Evolutionary conservation across 192 early-diverging fungal species (phyloP).

Genomic region (Coemansia sp.): DNA sequence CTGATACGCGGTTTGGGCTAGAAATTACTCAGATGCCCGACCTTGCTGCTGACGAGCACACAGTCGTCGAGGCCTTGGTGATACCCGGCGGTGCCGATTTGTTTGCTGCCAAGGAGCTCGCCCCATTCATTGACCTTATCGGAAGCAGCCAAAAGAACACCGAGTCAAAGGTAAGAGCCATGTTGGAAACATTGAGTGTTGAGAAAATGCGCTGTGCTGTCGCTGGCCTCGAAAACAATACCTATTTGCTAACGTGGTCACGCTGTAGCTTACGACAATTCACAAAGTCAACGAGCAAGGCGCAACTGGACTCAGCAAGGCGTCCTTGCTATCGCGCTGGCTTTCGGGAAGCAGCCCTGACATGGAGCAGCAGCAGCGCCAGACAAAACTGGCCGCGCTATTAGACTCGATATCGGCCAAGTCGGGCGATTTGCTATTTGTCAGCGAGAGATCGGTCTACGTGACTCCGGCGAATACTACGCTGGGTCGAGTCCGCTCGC

Average conservation of each 20-base stretch:
- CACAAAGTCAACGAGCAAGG: slow-evolving; percentile 38
- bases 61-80: slow-evolving; percentile 33
- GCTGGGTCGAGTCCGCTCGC: slow-evolving; percentile 63
- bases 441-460: slow-evolving; percentile 41
- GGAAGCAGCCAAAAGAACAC: slow-evolving; percentile 31
- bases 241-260: neutral
- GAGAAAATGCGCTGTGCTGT: neutral
- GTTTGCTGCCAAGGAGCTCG: slow-evolving; percentile 35
- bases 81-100: slow-evolving; percentile 27
- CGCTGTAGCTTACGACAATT: slow-evolving; percentile 35
- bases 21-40: slow-evolving; percentile 50
- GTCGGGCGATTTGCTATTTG: slow-evolving; percentile 40
- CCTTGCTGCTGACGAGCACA: slow-evolving; percentile 16
- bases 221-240: neutral
- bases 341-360: neutral
- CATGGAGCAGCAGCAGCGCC: neutral
- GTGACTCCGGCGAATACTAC: slow-evolving; percentile 60
- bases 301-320: slow-evolving; percentile 25
- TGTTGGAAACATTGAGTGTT: neutral
- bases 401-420: slow-evolving; percentile 22
- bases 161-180: slow-evolving; percentile 43
- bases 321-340: slow-evolving; percentile 43
- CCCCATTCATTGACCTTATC: slow-evolving; percentile 25
- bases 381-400: neutral
- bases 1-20: slow-evolving; percentile 82